Base-by-base conservation (phyloP, 2,329 filamentous ascomycete genomes). In the Colletotrichum cuscutae region DNA sequence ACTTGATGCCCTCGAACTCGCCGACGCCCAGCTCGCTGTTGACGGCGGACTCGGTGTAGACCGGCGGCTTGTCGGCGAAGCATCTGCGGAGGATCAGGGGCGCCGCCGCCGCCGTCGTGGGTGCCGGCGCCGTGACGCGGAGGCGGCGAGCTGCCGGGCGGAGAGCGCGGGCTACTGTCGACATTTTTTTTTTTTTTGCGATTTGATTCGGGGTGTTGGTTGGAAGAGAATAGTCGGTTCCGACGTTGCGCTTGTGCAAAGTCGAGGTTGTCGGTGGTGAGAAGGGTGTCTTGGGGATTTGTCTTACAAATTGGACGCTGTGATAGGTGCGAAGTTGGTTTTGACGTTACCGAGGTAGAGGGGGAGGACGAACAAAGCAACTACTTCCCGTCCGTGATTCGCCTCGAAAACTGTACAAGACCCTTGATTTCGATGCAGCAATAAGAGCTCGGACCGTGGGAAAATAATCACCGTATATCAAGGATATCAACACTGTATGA, bases 1-100 rank as follows among this genome's bases (percentile, higher is more conserved):
- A 98, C 71, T 90, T 89, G 75, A 92, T 94, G 76, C 95, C 95
- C 81, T 97, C 91, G 79, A 98, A 91, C 87, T 98, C 95, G 80
- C 95, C 95, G 78, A 97, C 94, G 57, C 87, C 91, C 73, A 97
- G 88, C 77, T 98, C 94, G 52, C 74, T 62, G 24, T 70, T 71
- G 72, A 49, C 71, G 56, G 77, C 61, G 22, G 63, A 61, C 22
- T 73, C 66, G 46, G 60, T 71, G 32, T 73, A 56, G 54, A 71
- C n/a, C 22, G 76, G 72, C 28, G 72, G 87, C 74, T 49, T 77
- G 77, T 60, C 75, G 52, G 66, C 56, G 56, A 71, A 73, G 60
- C 28, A 32, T 26, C 71, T 53, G 30, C 70, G 64, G 76, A 76
- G 46, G 74, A 72, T 22, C 74, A 68, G 11, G 28, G 66, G 35